Evolutionary conservation across 2,329 filamentous ascomycete species (phyloP), one percentile per base, ranked within the genome.

Genomic region (Aspergillus quadricinctus): DNA sequence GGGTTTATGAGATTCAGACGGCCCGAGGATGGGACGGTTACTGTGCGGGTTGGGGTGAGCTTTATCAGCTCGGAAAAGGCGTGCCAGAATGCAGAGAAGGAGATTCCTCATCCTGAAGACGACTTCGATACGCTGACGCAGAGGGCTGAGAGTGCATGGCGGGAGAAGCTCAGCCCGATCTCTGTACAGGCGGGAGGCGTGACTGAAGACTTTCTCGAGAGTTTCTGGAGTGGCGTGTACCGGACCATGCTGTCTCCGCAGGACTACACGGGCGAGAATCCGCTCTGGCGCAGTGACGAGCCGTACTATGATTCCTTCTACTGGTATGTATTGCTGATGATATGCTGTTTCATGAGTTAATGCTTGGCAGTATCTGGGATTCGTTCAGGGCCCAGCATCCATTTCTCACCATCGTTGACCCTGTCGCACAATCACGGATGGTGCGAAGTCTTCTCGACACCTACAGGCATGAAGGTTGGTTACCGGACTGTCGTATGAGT

Each of bases 221-320:
- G 83, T 37, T 88, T 90, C 62, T 89, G 87, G 75, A 88, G 84
- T 54, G 87, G 86, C 1, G 80, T 87, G n/a, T 89, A 89, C 65
- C 77, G 86, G 19, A 83, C 83, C 1, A 85, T 89, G 83, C 81
- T 89, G 55, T 87, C 83, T 52, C 87, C 87, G 1, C 87, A 89
- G 62, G 87, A 89, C 62, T 88, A 88, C 59, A 89, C 87, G 0
- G 85, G 85, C 1, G 87, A 90, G 69, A 90, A 90, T 57, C 85
- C 85, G 3, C 68, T 84, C 0, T 90, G 87, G 86, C 66, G 78
- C 1, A 85, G 81, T 51, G 74, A 72, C 0, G 86, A 88, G 69
- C 87, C 86, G 0, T 90, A 89, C 62, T 90, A 86, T 67, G 87
- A 89, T 69, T 88, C 85, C 0, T 89, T 88, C 61, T 91, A 91